Evolutionary conservation across 2,329 filamentous ascomycete genomes (phyloP).

Genomic region (Fusarium sp.): DNA sequence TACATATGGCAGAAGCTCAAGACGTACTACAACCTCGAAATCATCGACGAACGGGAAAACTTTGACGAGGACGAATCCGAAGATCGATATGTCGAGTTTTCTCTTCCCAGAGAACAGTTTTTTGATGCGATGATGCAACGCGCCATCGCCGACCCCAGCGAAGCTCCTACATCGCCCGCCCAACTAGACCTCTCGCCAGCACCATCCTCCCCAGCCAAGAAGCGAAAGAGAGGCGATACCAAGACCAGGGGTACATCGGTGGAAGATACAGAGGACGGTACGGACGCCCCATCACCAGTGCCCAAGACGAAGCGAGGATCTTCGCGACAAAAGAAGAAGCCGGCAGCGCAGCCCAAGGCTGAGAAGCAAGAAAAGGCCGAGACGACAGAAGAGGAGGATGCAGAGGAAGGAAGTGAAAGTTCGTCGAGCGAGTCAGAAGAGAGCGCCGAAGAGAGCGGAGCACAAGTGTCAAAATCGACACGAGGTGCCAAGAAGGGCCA

Average conservation of each 20-base stretch:
- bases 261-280: constrained; percentile 64
- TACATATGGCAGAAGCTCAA: constrained; percentile 92
- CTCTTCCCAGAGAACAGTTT: constrained; percentile 67
- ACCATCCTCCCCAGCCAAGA: constrained; percentile 55
- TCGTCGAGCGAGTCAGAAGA: constrained; percentile 55
- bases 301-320: constrained; percentile 59
- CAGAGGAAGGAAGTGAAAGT: constrained; percentile 56
- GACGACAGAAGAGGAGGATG: constrained; percentile 53
- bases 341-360: constrained; percentile 59
- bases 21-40: constrained; percentile 86
- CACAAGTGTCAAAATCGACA: constrained; percentile 56
- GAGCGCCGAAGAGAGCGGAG: constrained; percentile 56
- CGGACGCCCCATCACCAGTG: constrained; percentile 57
- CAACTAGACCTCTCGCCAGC: constrained; percentile 59
- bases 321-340: constrained; percentile 61
- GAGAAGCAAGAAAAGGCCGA: constrained; percentile 56
- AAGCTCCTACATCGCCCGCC: constrained; percentile 64
- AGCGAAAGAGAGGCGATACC: constrained; percentile 62
- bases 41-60: constrained; percentile 88
- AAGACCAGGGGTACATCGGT: constrained; percentile 61
- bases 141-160: constrained; percentile 61
- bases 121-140: constrained; percentile 63
- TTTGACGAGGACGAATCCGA: constrained; percentile 72
- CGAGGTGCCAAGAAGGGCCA: constrained; percentile 56
- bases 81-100: constrained; percentile 76